Conservation (phyloP, 2,329 filamentous ascomycete genomes). For the Monosporascus cannonballus region DNA sequence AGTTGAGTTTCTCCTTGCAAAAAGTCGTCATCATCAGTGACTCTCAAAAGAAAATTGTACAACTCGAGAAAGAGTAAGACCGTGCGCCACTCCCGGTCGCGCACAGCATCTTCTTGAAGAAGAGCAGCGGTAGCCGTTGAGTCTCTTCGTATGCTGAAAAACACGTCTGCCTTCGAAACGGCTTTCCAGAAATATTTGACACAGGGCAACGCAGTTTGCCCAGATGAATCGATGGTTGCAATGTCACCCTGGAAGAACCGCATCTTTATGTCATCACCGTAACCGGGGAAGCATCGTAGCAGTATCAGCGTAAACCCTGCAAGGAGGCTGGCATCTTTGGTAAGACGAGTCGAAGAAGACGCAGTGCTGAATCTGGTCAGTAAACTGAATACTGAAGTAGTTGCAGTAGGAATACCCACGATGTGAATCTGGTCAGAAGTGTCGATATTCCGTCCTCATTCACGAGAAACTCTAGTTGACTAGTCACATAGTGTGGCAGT, state of each 20-base stretch:
- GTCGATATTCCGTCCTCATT: conserved; percentile 68
- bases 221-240: conserved; percentile 28
- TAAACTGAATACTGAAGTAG: conserved; percentile 17
- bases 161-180: conserved; percentile 38
- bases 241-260: conserved; percentile 78
- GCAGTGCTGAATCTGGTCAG: conserved; percentile 24
- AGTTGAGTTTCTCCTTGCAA: conserved; percentile 52
- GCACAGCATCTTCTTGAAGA: conserved; percentile 26
- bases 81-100: conserved; percentile 75
- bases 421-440: conserved; percentile 41
- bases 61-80: conserved; percentile 88
- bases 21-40: conserved; percentile 97
- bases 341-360: conserved; percentile 28
- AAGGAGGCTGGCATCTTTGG: conserved; percentile 62
- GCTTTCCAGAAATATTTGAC: conserved; percentile 81
- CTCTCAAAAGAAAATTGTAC: conserved; percentile 84
- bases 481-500: conserved; percentile 53
- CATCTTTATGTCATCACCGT: conserved; percentile 88
- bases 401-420: conserved; percentile 22
- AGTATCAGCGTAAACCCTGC: conserved; percentile 84
- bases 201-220: conserved; percentile 48
- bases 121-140: conserved; percentile 16
- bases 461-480: conserved; percentile 64
- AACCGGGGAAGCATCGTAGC: conserved; percentile 74
- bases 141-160: conserved; percentile 27